These are phyloP conservation scores for Oryza nivara DNA, from an alignment of 176 grass and related monocot genomes.

Conservation along the genomic window DNA sequence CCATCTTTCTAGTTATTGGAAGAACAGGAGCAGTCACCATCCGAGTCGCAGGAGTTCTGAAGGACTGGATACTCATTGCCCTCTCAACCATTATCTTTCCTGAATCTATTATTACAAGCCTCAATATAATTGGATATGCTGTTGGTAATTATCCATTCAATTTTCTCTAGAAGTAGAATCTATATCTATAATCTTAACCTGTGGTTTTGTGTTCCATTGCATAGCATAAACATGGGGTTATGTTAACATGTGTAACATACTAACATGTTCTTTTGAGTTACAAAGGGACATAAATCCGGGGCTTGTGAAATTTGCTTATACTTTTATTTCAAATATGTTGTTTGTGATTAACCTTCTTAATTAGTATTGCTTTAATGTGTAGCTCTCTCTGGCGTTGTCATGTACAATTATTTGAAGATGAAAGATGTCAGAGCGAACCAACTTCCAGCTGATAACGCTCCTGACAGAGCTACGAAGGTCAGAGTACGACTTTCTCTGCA, in stretches of 20 bases:
- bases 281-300: not conserved
- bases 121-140: conserved; percentile 98
- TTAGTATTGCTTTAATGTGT: conserved; percentile 32
- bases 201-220: not conserved
- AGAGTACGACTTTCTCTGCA: conserved; percentile 10
- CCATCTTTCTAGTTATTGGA: conserved; percentile 98
- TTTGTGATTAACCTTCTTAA: conserved; percentile 26
- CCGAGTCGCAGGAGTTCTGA: conserved; percentile 95
- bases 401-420: conserved; percentile 99
- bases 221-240: not conserved
- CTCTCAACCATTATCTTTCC: conserved; percentile 98
- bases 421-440: conserved; percentile 80
- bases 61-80: conserved; percentile 99
- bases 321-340: conserved; percentile 19
- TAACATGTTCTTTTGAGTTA: not conserved
- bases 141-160: conserved; percentile 66
- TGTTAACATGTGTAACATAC: not conserved
- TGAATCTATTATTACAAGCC: conserved; percentile 90
- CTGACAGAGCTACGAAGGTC: conserved; percentile 75
- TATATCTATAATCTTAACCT: not conserved
- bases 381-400: conserved; percentile 94
- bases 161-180: conserved; percentile 30
- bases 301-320: not conserved
- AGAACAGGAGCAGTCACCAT: conserved; percentile 99
- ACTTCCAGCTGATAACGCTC: conserved; percentile 61